Evolutionary conservation across 2,329 filamentous ascomycete genomes (phyloP).

Genomic region (Diaporthe vaccinii): DNA sequence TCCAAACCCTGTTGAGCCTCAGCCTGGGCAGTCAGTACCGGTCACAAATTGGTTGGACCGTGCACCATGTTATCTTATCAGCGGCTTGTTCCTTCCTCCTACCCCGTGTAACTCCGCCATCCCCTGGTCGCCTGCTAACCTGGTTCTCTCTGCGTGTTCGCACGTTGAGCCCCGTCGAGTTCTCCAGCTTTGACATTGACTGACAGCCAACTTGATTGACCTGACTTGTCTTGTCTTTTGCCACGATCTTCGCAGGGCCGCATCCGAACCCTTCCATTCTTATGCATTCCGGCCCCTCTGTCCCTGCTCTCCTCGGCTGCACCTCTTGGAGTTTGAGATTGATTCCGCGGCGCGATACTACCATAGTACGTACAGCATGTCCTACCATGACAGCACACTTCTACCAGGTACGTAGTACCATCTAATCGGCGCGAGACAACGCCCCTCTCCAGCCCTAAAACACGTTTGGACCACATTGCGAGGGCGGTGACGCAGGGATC

Average conservation of each 20-base stretch:
- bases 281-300: neutral
- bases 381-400: neutral
- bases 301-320: neutral
- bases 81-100: neutral
- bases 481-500: slow-evolving; percentile 25
- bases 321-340: neutral
- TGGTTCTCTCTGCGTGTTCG: slow-evolving; percentile 7
- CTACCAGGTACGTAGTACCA: neutral
- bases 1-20: neutral
- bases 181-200: neutral
- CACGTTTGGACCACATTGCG: slow-evolving; percentile 10
- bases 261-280: neutral
- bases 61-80: slow-evolving; percentile 14
- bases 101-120: neutral
- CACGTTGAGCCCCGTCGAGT: slow-evolving; percentile 8
- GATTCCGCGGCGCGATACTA: neutral
- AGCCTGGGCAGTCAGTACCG: slow-evolving; percentile 4
- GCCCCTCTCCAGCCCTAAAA: slow-evolving; percentile 17
- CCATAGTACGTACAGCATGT: neutral
- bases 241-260: slow-evolving; percentile 8
- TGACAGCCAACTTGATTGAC: slow-evolving; percentile 1
- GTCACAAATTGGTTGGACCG: slow-evolving; percentile 3
- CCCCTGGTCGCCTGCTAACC: neutral
- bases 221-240: slow-evolving; percentile 24
- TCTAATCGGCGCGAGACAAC: slow-evolving; percentile 11